Evolutionary conservation across 768 basidiomycete species (phyloP), one percentile per base, ranked within the genome.

Genomic region (Albatrellus ellisii): DNA sequence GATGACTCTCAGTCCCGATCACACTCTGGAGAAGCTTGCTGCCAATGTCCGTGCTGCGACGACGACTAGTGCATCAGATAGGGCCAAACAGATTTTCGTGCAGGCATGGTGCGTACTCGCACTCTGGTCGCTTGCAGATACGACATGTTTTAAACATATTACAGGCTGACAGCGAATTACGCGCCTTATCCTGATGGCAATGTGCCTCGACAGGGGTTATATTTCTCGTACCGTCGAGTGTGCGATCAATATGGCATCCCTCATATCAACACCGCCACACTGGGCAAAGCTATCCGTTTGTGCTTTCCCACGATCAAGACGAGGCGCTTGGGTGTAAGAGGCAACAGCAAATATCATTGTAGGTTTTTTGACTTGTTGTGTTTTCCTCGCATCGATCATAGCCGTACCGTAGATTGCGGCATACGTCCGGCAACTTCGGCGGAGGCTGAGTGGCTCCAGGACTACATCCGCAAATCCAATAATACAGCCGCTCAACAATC

Each of bases 301-400:
- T 91, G 88, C 59, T 95, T 90, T 64, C 87, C 87, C 37, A 86
- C 83, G 48, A 91, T 95, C 71, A 92, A 90, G 73, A 94, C 91
- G 39, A 72, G 91, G 51, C 81, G 91, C 45, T 63, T 95, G 46
- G 91, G 91, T 46, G 88, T 88, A 45, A 68, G 91, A 62, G 90
- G 90, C 39, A 91, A 94, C 67, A 88, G 85, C 66, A 92, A 91
- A 71, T 94, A 94, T 64, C 89, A 92, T 62, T 94, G 87, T 89
- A 50, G 50, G 80, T 68, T 56, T 54, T 61, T 46, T 51, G 60
- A 60, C 53, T 39, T 48, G 54, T 49, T 48, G 18, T 4, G 27
- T 36, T 21, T 43, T 22, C 46, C 21, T 39, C 43, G 28, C 48
- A 49, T 42, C 48, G 47, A 56, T 51, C 39, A 51, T 53, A 54